Evolutionary conservation across 805 yeast species (phyloP).

Genomic region (Metschnikowia koreensis): DNA sequence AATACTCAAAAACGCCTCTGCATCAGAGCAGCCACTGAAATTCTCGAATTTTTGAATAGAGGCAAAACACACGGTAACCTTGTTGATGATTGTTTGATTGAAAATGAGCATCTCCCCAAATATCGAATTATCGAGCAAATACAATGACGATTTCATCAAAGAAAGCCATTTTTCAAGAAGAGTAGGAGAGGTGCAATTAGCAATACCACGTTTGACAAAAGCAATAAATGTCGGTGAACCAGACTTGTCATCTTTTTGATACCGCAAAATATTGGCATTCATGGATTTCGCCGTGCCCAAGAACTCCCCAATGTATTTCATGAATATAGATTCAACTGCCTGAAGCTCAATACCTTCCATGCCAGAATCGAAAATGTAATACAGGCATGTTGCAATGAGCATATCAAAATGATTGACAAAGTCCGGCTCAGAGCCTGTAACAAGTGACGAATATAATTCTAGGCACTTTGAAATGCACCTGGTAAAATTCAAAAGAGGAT

Average conservation of each 20-base stretch:
- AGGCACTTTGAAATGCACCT: slow-evolving; percentile 40
- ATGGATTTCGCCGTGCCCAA: slow-evolving; percentile 31
- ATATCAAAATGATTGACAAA: slow-evolving; percentile 46
- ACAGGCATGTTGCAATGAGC: slow-evolving; percentile 36
- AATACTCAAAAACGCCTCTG: slow-evolving; percentile 45
- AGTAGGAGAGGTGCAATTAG: slow-evolving; percentile 41
- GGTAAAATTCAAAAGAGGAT: slow-evolving; percentile 20
- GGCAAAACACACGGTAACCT: slow-evolving; percentile 34
- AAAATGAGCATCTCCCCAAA: slow-evolving; percentile 56
- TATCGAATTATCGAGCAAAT: slow-evolving; percentile 49
- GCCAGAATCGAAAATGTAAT: slow-evolving; percentile 17
- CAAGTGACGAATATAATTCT: slow-evolving; percentile 39
- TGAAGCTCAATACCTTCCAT: slow-evolving; percentile 24
- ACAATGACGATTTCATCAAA: slow-evolving; percentile 51
- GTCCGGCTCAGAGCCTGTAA: slow-evolving; percentile 58
- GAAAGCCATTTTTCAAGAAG: slow-evolving; percentile 48
- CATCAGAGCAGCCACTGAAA: slow-evolving; percentile 23
- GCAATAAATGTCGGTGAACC: slow-evolving; percentile 35
- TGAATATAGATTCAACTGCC: slow-evolving; percentile 25
- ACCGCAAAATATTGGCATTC: slow-evolving; percentile 26
- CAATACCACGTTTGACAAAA: slow-evolving; percentile 51
- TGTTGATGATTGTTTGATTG: slow-evolving; percentile 48
- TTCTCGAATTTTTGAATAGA: slow-evolving; percentile 20
- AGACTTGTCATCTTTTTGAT: slow-evolving; percentile 28
- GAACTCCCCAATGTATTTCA: slow-evolving; percentile 28